Evolutionary conservation across 2,329 filamentous ascomycete species (phyloP).

Genomic region (Beauveria asiatica): DNA sequence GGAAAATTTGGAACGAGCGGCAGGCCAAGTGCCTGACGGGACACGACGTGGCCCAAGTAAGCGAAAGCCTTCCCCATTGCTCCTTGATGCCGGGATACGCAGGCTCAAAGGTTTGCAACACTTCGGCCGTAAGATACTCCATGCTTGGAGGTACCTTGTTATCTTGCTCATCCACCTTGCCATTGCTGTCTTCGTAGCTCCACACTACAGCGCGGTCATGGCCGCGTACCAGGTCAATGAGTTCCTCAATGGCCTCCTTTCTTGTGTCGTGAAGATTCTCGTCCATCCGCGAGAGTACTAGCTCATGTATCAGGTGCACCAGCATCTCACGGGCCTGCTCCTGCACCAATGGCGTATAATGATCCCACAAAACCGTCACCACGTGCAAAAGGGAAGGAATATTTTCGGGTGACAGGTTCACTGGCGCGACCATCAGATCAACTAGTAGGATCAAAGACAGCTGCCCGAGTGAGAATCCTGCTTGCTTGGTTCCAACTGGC

Average conservation of each 20-base stretch:
- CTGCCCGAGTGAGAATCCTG: conserved; percentile 86
- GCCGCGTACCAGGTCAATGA: conserved; percentile 78
- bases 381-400: conserved; percentile 84
- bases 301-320: conserved; percentile 91
- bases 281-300: conserved; percentile 75
- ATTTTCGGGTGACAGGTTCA: conserved; percentile 69
- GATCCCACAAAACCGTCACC: conserved; percentile 91
- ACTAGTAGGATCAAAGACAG: conserved; percentile 88
- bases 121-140: conserved; percentile 71
- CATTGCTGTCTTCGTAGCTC: conserved; percentile 89
- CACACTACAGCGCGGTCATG: conserved; percentile 82
- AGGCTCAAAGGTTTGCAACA: conserved; percentile 77
- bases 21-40: conserved; percentile 92
- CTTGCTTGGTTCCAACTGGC: conserved; percentile 82
- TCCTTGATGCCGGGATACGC: conserved; percentile 82
- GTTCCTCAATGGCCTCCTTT: conserved; percentile 71
- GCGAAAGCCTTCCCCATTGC: conserved; percentile 79
- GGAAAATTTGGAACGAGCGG: conserved; percentile 93
- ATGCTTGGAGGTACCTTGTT: conserved; percentile 82
- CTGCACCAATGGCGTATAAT: conserved; percentile 89
- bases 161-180: conserved; percentile 62
- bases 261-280: conserved; percentile 52
- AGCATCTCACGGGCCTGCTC: conserved; percentile 97
- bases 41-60: conserved; percentile 95
- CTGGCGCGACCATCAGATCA: conserved; percentile 89